These are phyloP conservation scores for Chimonanthus salicifolius DNA, from an alignment of 164 flowering plant species.

Conservation along the genomic window DNA sequence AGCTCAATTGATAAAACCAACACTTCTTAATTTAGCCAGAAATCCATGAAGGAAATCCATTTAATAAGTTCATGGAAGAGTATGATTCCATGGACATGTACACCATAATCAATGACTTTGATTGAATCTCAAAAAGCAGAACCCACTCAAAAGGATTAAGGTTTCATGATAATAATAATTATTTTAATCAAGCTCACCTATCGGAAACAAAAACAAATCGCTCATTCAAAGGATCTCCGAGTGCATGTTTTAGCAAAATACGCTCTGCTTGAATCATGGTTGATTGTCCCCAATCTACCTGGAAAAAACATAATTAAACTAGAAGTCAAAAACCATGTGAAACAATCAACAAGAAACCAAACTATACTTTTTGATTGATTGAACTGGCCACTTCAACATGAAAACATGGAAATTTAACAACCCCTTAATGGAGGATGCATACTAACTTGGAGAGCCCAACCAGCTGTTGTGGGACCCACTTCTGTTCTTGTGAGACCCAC, in stretches of 20 bases:
- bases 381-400: not conserved
- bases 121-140: conserved; percentile 9
- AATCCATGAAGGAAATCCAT: not conserved
- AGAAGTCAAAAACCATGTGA: conserved; percentile 1
- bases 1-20: not conserved
- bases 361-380: not conserved
- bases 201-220: conserved; percentile 89
- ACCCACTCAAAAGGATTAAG: no score
- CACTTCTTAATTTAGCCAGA: not conserved
- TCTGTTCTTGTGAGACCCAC: no score
- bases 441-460: not conserved
- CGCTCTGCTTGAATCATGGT: conserved; percentile 96
- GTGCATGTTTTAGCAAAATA: conserved; percentile 72
- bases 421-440: not conserved
- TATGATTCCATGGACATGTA: not conserved
- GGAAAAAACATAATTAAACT: conserved; percentile 19
- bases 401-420: not conserved
- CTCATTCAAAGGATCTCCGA: conserved; percentile 63
- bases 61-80: not conserved
- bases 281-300: conserved; percentile 99
- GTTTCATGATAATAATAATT: no score
- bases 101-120: not conserved
- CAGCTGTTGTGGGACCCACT: not conserved
- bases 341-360: not conserved
- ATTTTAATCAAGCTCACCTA: conserved; percentile 36